Evolutionary conservation across 371 early-diverging fungal species (phyloP).

Genomic region (Basidiobolus meristosporus): DNA sequence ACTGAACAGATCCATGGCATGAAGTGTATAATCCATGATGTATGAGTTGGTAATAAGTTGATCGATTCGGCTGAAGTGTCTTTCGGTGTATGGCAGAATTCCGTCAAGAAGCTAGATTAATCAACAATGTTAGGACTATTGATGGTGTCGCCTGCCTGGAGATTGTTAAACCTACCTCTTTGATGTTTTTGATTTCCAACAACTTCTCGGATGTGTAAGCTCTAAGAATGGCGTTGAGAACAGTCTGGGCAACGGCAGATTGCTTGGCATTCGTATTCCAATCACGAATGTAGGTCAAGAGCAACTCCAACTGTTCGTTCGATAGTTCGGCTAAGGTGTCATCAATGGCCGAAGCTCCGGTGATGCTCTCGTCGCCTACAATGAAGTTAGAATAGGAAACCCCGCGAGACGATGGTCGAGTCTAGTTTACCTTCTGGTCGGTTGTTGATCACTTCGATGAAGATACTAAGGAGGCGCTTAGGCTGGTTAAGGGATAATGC

Average conservation of each 20-base stretch:
- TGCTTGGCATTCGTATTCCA: conserved; percentile 89
- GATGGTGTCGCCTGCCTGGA: not conserved
- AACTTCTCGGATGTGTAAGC: conserved; percentile 38
- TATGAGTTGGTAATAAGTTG: conserved; percentile 66
- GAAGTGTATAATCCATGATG: conserved; percentile 72
- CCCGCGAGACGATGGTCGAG: too few relatives aligned
- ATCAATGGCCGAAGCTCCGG: conserved; percentile 43
- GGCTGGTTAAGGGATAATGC: conserved; percentile 83
- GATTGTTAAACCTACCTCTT: conserved; percentile 28
- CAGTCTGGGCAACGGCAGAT: conserved; percentile 57
- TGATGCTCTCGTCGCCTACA: conserved; percentile 26
- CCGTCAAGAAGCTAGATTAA: conserved; percentile 36
- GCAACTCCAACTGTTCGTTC: conserved; percentile 16
- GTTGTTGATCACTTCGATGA: conserved; percentile 37
- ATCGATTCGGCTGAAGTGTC: conserved; percentile 73
- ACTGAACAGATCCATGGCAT: conserved; percentile 30
- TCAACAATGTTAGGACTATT: not conserved
- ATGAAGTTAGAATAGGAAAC: too few relatives aligned
- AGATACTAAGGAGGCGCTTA: conserved; percentile 49
- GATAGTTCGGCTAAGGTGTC: conserved; percentile 32
- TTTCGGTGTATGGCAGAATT: conserved; percentile 77
- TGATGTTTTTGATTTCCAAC: conserved; percentile 47
- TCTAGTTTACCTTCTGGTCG: conserved; percentile 18
- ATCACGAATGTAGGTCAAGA: conserved; percentile 69
- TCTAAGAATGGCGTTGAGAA: conserved; percentile 57